phyloP scores from a whole-genome alignment of 1,284 basidiomycete species.

The Pulveroboletus sp. region DNA sequence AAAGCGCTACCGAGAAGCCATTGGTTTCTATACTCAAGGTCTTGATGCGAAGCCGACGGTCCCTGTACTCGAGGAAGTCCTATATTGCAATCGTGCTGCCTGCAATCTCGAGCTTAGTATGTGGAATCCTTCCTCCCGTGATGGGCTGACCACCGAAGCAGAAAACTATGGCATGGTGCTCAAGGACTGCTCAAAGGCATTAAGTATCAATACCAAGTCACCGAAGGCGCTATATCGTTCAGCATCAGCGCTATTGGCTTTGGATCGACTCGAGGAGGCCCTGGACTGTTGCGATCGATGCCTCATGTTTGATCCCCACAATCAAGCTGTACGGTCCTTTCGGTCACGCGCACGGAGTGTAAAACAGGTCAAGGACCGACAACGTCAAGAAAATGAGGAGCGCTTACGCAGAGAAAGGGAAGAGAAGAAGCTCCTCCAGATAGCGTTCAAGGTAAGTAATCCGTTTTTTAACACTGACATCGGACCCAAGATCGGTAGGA shows the following conservation, averaged over 20 bases:
- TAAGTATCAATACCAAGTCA: slow-evolving; percentile 62
- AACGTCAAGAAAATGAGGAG: slow-evolving; percentile 52
- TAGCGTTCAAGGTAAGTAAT: slow-evolving; percentile 62
- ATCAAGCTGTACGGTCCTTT: slow-evolving; percentile 50
- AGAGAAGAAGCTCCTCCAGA: slow-evolving; percentile 48
- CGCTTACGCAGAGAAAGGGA: slow-evolving; percentile 49
- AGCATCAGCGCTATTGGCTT: slow-evolving; percentile 68
- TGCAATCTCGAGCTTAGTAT: slow-evolving; percentile 87
- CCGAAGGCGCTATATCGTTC: slow-evolving; percentile 88
- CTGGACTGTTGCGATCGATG: slow-evolving; percentile 77
- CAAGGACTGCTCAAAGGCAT: slow-evolving; percentile 77
- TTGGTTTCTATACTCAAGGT: slow-evolving; percentile 89
- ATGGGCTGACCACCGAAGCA: slow-evolving; percentile 31
- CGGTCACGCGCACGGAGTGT: slow-evolving; percentile 48
- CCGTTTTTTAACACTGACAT: slow-evolving; percentile 1
- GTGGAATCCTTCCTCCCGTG: slow-evolving; percentile 11
- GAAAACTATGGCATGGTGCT: slow-evolving; percentile 88
- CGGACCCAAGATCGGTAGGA: slow-evolving; percentile 45
- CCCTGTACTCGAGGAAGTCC: slow-evolving; percentile 58
- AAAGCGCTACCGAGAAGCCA: slow-evolving; percentile 84
- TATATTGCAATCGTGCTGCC: slow-evolving; percentile 89
- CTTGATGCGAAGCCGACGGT: slow-evolving; percentile 82
- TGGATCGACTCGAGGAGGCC: slow-evolving; percentile 78
- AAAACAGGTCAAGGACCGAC: slow-evolving; percentile 52
- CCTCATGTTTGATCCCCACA: slow-evolving; percentile 57